Base-by-base conservation (phyloP, 495 filamentous ascomycete genomes). In the Astrothelium subdiscretum region DNA sequence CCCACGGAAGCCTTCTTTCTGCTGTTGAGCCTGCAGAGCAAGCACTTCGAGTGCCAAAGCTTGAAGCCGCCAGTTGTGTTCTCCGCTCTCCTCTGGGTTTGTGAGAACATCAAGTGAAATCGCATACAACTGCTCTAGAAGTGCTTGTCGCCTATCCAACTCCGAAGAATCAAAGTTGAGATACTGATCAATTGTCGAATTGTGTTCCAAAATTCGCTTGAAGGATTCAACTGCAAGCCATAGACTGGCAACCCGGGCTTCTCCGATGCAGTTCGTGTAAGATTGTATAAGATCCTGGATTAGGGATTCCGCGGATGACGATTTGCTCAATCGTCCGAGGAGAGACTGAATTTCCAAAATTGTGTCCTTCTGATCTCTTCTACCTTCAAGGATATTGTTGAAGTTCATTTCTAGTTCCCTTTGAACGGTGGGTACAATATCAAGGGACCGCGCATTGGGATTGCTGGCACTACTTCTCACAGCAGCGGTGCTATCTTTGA, bases 191-290 rank as follows among this genome's bases (percentile, higher is more conserved):
- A 89, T 71, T 42, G 78, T 77, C 54, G 79, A n/a, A 32, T 62
- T 61, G 6, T 59, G 51, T n/a, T 32, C 58, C 12, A 35, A 57
- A 31, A 62, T 66, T 27, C 81, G 72, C 66, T 82, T 83, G 38
- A 95, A 72, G 8, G 94, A 77, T 44, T 87, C 84, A 60, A 91
- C 81, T 0, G 87, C 80, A 11, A 97, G 77, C 95, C 95, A 98
- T 68, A 92, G 84, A 13, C 85, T 85, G 18, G 90, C 83, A 35
- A 94, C 66, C 38, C 65, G 69, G 11, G 32, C 22, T 20, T 72
- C 68, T 11, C 66, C 64, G 8, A n/a, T 15, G 0, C 65, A 69
- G n/a, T 62, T 32, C 1, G 48, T 27, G 3, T 68, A 48, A 12
- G 61, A 58, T 24, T 60, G 58, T 15, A 73, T 29, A 15, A 74